Evolutionary conservation across 768 basidiomycete genomes (phyloP).

Genomic region (Xerocomellus chrysenteron): DNA sequence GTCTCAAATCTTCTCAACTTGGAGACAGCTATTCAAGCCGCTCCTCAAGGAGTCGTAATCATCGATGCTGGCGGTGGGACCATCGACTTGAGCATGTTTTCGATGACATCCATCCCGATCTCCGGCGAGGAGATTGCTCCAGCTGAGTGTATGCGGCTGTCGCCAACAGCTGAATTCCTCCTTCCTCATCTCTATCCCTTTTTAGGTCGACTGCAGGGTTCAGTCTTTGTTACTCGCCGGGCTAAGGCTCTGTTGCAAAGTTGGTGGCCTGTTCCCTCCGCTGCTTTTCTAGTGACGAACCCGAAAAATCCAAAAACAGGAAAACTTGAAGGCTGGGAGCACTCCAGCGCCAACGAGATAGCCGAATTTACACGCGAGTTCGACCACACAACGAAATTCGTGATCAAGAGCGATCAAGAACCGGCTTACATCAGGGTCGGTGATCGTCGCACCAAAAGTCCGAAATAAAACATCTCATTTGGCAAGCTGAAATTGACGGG

Average conservation of each 20-base stretch:
- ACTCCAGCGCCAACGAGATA: neutral
- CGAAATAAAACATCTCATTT: too few relatives aligned
- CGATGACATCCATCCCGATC: slow-evolving; percentile 17
- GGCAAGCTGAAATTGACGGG: too few relatives aligned
- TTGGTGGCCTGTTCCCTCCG: slow-evolving; percentile 11
- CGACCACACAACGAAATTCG: too few relatives aligned
- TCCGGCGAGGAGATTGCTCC: slow-evolving; percentile 35
- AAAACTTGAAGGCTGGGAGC: slow-evolving; percentile 3
- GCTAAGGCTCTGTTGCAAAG: slow-evolving; percentile 37
- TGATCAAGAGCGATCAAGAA: too few relatives aligned
- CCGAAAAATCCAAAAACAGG: neutral
- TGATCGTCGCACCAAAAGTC: too few relatives aligned
- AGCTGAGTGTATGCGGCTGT: slow-evolving; percentile 22
- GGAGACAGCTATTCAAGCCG: slow-evolving; percentile 12
- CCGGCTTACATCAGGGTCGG: too few relatives aligned
- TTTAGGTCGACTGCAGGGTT: slow-evolving; percentile 45
- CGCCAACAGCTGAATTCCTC: neutral
- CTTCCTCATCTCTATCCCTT: neutral
- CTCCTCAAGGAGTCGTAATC: slow-evolving; percentile 36
- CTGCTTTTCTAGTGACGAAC: neutral
- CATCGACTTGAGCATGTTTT: slow-evolving; percentile 38
- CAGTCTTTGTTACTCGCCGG: slow-evolving; percentile 44
- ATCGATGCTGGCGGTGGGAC: slow-evolving; percentile 15
- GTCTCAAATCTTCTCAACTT: slow-evolving; percentile 33
- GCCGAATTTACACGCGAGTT: too few relatives aligned